phyloP scores from a whole-genome alignment of 2,329 filamentous ascomycete genomes.

The Sporothrix phasma region DNA sequence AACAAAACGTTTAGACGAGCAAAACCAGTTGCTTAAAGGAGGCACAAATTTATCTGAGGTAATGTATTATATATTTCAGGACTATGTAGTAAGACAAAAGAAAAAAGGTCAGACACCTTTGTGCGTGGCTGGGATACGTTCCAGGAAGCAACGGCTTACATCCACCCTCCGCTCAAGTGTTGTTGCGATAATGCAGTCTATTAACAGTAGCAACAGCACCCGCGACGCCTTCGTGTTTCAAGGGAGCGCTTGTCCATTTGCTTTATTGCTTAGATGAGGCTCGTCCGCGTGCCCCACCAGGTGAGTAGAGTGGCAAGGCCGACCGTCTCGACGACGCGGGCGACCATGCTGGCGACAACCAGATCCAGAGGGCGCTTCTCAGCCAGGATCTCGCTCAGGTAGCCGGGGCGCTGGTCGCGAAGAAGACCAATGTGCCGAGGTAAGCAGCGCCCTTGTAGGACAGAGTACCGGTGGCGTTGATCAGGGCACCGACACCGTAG shows the following conservation, averaged over 20 bases:
- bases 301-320: slow-evolving; percentile 86
- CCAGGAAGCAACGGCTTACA: background rate
- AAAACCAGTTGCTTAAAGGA: no score
- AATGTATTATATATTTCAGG: background rate
- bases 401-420: slow-evolving; percentile 79
- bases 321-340: slow-evolving; percentile 85
- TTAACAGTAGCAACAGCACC: background rate
- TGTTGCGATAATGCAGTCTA: background rate
- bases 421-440: slow-evolving; percentile 82
- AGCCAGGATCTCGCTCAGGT: slow-evolving; percentile 74
- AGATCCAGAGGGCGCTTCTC: slow-evolving; percentile 91
- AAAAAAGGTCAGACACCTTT: background rate
- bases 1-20: no score
- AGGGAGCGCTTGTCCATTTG: background rate
- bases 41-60: background rate
- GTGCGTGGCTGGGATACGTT: background rate
- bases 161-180: background rate
- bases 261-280: slow-evolving; percentile 66
- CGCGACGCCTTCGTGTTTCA: background rate
- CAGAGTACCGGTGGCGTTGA: slow-evolving; percentile 90
- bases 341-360: slow-evolving; percentile 72
- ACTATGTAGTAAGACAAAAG: slow-evolving; percentile 1
- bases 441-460: slow-evolving; percentile 97
- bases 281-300: slow-evolving; percentile 95
- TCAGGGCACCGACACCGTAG: slow-evolving; percentile 80